Evolutionary conservation across 2,329 filamentous ascomycete species (phyloP), one percentile per base, ranked within the genome.

Genomic region (Beauveria brongniartii): DNA sequence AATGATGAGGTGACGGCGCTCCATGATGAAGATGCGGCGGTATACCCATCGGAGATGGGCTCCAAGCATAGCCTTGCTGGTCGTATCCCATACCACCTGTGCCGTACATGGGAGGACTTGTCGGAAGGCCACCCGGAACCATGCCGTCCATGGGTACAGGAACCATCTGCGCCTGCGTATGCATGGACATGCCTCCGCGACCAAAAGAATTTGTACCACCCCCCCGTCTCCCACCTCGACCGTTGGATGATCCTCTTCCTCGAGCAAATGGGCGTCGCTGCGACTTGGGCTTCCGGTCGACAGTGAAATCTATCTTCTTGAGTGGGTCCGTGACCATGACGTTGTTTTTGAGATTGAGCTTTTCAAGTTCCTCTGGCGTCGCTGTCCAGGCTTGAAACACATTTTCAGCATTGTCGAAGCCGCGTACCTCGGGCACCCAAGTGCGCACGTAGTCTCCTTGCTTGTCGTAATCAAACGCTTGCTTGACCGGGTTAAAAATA

Each of bases 401-500:
- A 47, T 89, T 77, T 64, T 82, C 77, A 2, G 80, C 69, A 44
- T 74, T 77, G 43, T 78, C 73, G 1, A 91, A 71, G 0, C 75
- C 70, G 2, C 80, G 76, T 28, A 91, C 69, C 69, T 93, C 90
- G 0, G 83, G 82, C 0, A 92, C 78, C 90, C 90, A 93, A 2
- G 81, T 77, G n/a, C 83, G 82, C 9, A 91, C 84, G 65, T 91
- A 93, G 7, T 80, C 75, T 2, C 88, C 90, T 0, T 84, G 75
- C 2, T 80, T 79, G 69, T 93, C 90, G 68, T 93, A 92, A 64
- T 92, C 88, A 48, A 89, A 83, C 0, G 85, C 87, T 70, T 93
- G 90, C 71, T 92, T 92, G 54, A 93, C 84, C 0, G 89, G 89
- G 67, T 93, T 93, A 78, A 92, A 92, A 16, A 89, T 82, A n/a